These are phyloP conservation scores for Ustilago tritici DNA, from an alignment of 1,284 basidiomycete genomes.

Conservation along the genomic window DNA sequence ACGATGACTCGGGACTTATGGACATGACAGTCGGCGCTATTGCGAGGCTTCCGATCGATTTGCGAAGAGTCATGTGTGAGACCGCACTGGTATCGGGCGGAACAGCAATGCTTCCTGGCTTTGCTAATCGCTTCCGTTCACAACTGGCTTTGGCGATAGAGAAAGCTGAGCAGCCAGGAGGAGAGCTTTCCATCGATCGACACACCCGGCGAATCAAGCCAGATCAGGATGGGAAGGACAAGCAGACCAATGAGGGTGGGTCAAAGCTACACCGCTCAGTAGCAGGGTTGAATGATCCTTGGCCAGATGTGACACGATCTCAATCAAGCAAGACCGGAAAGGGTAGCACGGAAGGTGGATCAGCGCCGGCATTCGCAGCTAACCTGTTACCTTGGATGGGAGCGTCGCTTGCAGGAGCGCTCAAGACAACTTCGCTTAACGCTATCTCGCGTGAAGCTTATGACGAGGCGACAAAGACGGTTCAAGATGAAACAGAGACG, in stretches of 20 bases:
- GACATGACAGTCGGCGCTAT: slow-evolving; percentile 79
- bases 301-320: slow-evolving; percentile 20
- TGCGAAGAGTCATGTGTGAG: slow-evolving; percentile 82
- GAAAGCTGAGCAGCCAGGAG: slow-evolving; percentile 25
- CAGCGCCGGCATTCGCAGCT: slow-evolving; percentile 85
- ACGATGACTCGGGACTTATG: slow-evolving; percentile 76
- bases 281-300: slow-evolving; percentile 44
- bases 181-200: slow-evolving; percentile 32
- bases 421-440: slow-evolving; percentile 39
- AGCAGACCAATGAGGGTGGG: not conserved
- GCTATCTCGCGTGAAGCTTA: slow-evolving; percentile 48
- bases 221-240: not conserved
- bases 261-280: slow-evolving; percentile 17
- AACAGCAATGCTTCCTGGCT: slow-evolving; percentile 89
- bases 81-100: slow-evolving; percentile 88
- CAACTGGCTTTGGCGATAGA: slow-evolving; percentile 78
- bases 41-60: slow-evolving; percentile 80
- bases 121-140: slow-evolving; percentile 84
- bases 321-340: not conserved
- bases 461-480: slow-evolving; percentile 30
- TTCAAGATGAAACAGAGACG: slow-evolving; percentile 14
- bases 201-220: slow-evolving; percentile 13
- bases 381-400: slow-evolving; percentile 89
- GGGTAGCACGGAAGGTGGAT: slow-evolving; percentile 72
- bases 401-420: slow-evolving; percentile 83